Evolutionary conservation across 805 yeast genomes (phyloP).

Genomic region (Brettanomyces sp.): DNA sequence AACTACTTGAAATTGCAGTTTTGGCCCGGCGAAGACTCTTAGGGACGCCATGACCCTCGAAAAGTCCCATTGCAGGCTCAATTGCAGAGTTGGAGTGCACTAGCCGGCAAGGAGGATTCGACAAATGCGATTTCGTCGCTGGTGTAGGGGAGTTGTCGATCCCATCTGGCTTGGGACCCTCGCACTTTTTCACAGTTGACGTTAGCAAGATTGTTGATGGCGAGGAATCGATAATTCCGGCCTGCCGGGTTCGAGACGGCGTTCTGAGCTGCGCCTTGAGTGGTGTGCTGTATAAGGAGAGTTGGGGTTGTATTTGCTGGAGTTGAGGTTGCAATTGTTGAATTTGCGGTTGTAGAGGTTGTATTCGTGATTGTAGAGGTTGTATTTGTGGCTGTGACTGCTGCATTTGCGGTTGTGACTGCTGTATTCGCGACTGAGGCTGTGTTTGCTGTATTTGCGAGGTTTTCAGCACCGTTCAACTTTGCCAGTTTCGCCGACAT

Average conservation of each 20-base stretch:
- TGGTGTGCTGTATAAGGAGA: not conserved
- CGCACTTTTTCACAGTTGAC: slow-evolving; percentile 10
- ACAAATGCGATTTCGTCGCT: slow-evolving; percentile 17
- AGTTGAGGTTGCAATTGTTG: not conserved
- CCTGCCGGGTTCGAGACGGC: not conserved
- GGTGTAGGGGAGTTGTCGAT: slow-evolving; percentile 25
- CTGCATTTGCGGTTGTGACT: no score
- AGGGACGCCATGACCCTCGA: slow-evolving; percentile 7
- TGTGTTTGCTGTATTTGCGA: no score
- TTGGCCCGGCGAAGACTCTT: not conserved
- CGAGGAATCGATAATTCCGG: slow-evolving; percentile 19
- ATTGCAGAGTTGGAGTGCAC: slow-evolving; percentile 18
- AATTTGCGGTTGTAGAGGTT: not conserved
- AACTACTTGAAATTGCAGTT: not conserved
- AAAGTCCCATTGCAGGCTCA: slow-evolving; percentile 26
- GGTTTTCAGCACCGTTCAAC: no score
- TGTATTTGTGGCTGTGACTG: not conserved
- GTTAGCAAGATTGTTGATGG: slow-evolving; percentile 25
- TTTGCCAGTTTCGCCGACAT: slow-evolving; percentile 7
- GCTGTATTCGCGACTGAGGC: no score
- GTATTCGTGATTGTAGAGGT: not conserved
- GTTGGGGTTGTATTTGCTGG: no score
- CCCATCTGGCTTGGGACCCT: not conserved
- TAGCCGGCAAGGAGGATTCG: slow-evolving; percentile 19
- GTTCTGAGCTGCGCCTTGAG: not conserved